Conservation (phyloP, 75 land plant species). For the Ceratopteris richardii region DNA sequence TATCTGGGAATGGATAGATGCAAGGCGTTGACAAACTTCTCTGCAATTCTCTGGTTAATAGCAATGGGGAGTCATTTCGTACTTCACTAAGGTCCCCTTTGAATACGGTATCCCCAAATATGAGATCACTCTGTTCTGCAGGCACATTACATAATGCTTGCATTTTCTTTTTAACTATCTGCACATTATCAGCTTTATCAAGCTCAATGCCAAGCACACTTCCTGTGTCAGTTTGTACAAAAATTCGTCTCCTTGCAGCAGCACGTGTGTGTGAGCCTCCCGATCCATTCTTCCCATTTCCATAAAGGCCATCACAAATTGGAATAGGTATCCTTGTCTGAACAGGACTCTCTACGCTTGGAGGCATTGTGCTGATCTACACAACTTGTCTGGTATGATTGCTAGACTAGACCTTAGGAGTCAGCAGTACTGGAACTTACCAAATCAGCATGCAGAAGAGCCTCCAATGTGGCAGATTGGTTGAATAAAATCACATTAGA, state of each 20-base stretch:
- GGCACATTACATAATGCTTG: too few relatives aligned
- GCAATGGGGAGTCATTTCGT: constrained; percentile 33
- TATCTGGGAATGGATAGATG: constrained; percentile 41
- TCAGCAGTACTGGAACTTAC: too few relatives aligned
- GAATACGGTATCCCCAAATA: constrained; percentile 31
- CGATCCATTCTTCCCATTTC: not conserved
- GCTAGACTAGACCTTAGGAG: too few relatives aligned
- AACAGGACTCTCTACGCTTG: constrained; percentile 18
- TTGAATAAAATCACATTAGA: too few relatives aligned
- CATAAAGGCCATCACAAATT: constrained; percentile 19
- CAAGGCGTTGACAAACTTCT: constrained; percentile 75
- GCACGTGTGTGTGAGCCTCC: constrained; percentile 1
- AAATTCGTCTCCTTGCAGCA: constrained; percentile 29
- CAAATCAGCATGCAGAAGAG: too few relatives aligned
- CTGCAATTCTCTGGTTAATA: constrained; percentile 34
- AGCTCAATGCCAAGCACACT: constrained; percentile 39
- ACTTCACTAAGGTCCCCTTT: constrained; percentile 32
- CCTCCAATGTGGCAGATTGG: too few relatives aligned
- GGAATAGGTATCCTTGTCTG: constrained; percentile 27
- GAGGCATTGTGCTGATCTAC: too few relatives aligned
- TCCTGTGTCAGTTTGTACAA: constrained; percentile 42
- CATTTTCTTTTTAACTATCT: constrained; percentile 36
- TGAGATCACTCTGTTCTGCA: constrained; percentile 37
- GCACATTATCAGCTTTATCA: too few relatives aligned
- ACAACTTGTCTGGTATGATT: too few relatives aligned